Evolutionary conservation across 192 early-diverging fungal species (phyloP), one percentile per base, ranked within the genome.

Genomic region (Geranomyces variabilis): DNA sequence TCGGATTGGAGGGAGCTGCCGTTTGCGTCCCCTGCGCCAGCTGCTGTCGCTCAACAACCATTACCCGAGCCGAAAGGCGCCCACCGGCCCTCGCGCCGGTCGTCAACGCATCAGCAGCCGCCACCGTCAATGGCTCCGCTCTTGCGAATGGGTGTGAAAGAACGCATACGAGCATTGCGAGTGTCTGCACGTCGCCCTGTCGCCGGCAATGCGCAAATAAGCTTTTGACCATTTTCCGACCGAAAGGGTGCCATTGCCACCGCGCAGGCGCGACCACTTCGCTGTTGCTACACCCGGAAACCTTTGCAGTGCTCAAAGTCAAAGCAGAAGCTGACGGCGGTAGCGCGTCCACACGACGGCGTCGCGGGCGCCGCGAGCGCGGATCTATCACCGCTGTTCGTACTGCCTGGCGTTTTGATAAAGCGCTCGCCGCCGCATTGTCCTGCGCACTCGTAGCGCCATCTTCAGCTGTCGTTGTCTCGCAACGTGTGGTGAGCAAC

Each of bases 111-210:
- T 41, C 51, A 26, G 4, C 51, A 8, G 51, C 51, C 15, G 51
- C 51, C 5, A 10, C 36, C 5, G 3, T 41, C 10, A 41, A 41
- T 3, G 36, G 36, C 10, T 41, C 5, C 36, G 10, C 36, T 41
- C 10, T 64, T 41, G 48, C 66, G 33, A 67, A 53, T 22, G 3
- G 14, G 13, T 48, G 24, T n/a, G 65, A 77, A 65, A 91, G 89
- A 0, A 85, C 87, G 66, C 90, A 91, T 17, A 81, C 80, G 21
- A 91, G 67, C 34, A 91, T 69, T 0, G 89, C 89, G 26, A 87
- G 66, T 41, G 82, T 90, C 69, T 91, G 90, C 26, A 90, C 82
- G 76, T 91, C 89, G 8, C 89, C 85, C 64, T 79, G 74, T 10
- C 66, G 59, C 41, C 81, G 76, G 56, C 88, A 77, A 66, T 89